phyloP scores from a whole-genome alignment of 1,284 basidiomycete species.

The Chiua sp. region DNA sequence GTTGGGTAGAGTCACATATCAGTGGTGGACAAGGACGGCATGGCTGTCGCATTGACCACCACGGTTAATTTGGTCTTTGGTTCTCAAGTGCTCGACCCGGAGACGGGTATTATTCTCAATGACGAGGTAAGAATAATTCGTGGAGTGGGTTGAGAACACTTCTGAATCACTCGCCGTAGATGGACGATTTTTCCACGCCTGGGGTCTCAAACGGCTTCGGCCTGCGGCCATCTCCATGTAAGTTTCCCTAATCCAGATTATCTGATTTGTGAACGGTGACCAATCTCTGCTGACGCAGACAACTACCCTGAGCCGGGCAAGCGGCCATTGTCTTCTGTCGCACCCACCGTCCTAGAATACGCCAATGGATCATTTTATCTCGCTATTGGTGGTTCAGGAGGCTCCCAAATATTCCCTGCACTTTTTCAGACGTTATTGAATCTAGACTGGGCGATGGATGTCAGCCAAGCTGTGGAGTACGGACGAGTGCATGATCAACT shows the following conservation, averaged over 20 bases:
- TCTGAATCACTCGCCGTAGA: slow-evolving; percentile 41
- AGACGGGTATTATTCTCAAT: slow-evolving; percentile 89
- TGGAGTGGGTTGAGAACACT: slow-evolving; percentile 2
- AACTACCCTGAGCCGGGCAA: slow-evolving; percentile 91
- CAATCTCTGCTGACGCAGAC: slow-evolving; percentile 45
- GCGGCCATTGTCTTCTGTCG: slow-evolving; percentile 85
- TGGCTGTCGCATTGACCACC: slow-evolving; percentile 85
- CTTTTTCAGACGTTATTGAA: slow-evolving; percentile 87
- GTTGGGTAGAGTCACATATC: slow-evolving; percentile 76
- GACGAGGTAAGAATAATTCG: slow-evolving; percentile 61
- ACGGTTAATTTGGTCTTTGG: slow-evolving; percentile 92
- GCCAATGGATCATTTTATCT: slow-evolving; percentile 72
- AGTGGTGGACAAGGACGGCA: slow-evolving; percentile 81
- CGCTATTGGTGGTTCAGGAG: slow-evolving; percentile 86
- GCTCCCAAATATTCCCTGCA: slow-evolving; percentile 83
- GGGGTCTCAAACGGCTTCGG: slow-evolving; percentile 85
- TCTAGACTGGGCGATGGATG: slow-evolving; percentile 81
- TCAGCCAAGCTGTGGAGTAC: slow-evolving; percentile 82
- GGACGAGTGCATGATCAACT: slow-evolving; percentile 95
- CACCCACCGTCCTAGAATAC: slow-evolving; percentile 82
- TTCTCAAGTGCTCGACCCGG: slow-evolving; percentile 82
- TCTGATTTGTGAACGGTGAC: slow-evolving; percentile 7
- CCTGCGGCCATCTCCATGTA: slow-evolving; percentile 84
- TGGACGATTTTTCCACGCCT: slow-evolving; percentile 91
- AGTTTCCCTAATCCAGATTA: slow-evolving; percentile 22